These are phyloP conservation scores for Diaporthe caulivora DNA, from an alignment of 2,329 filamentous ascomycete species.

Conservation along the genomic window DNA sequence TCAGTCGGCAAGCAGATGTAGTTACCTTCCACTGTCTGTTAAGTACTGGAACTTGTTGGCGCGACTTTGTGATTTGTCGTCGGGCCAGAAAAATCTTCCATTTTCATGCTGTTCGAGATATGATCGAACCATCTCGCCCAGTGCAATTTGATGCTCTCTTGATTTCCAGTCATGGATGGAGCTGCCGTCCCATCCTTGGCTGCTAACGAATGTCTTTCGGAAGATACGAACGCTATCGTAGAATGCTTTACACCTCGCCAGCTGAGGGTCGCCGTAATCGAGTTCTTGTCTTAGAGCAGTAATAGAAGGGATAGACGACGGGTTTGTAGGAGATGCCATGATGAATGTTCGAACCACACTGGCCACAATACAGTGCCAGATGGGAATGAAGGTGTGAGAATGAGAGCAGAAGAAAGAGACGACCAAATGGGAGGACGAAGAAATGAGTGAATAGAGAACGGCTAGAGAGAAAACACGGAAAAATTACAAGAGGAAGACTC, in stretches of 20 bases:
- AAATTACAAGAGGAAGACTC: not conserved
- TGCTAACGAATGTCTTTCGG: not conserved
- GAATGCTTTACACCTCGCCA: not conserved
- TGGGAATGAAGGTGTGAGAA: no score
- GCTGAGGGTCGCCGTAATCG: not conserved
- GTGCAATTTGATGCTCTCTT: constrained; percentile 1
- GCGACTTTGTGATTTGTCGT: not conserved
- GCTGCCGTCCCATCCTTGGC: not conserved
- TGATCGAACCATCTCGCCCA: not conserved
- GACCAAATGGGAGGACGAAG: not conserved
- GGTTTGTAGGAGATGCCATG: not conserved
- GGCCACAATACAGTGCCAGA: not conserved
- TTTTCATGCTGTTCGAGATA: not conserved
- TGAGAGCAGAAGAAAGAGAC: not conserved
- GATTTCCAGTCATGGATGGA: constrained; percentile 8
- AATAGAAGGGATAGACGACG: not conserved
- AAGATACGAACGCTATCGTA: not conserved
- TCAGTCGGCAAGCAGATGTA: not conserved
- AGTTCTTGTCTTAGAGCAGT: not conserved
- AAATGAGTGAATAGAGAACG: not conserved
- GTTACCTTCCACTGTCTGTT: not conserved
- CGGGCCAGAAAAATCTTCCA: not conserved
- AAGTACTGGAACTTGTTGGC: not conserved
- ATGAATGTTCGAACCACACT: no score
- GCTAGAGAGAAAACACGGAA: not conserved